These are phyloP conservation scores for Pyricularia sp. DNA, from an alignment of 2,329 filamentous ascomycete genomes.

Conservation along the genomic window DNA sequence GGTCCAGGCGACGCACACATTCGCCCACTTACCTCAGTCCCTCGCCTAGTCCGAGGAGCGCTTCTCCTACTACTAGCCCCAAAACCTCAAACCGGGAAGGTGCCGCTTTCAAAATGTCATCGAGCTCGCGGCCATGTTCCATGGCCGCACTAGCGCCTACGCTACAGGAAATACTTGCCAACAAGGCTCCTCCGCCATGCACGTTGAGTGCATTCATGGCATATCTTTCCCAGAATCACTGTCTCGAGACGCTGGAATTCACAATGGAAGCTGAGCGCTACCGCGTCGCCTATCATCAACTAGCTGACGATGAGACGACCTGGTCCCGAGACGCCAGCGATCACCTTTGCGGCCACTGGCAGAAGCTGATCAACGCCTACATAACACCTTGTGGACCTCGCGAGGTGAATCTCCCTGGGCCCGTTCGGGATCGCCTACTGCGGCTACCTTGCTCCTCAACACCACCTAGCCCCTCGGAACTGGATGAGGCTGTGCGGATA, in stretches of 20 bases:
- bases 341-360: constrained; percentile 75
- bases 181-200: constrained; percentile 79
- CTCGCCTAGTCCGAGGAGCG: constrained; percentile 24
- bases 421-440: constrained; percentile 74
- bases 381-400: constrained; percentile 76
- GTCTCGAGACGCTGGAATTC: constrained; percentile 91
- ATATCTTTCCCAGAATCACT: constrained; percentile 94
- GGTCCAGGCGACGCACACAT: constrained; percentile 31
- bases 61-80: constrained; percentile 33
- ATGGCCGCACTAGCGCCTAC: constrained; percentile 50
- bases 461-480: constrained; percentile 63
- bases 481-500: constrained; percentile 77
- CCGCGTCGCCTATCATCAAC: constrained; percentile 44
- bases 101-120: constrained; percentile 30
- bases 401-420: constrained; percentile 83
- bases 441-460: constrained; percentile 45
- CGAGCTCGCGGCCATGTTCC: constrained; percentile 39
- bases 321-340: constrained; percentile 38
- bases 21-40: constrained; percentile 34
- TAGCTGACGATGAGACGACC: constrained; percentile 29
- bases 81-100: constrained; percentile 27
- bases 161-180: constrained; percentile 78
- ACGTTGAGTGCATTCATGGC: constrained; percentile 91
- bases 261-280: constrained; percentile 91
- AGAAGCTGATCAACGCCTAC: constrained; percentile 80